phyloP scores from a whole-genome alignment of 305 asterid genomes.

The Solanum hybrid region DNA sequence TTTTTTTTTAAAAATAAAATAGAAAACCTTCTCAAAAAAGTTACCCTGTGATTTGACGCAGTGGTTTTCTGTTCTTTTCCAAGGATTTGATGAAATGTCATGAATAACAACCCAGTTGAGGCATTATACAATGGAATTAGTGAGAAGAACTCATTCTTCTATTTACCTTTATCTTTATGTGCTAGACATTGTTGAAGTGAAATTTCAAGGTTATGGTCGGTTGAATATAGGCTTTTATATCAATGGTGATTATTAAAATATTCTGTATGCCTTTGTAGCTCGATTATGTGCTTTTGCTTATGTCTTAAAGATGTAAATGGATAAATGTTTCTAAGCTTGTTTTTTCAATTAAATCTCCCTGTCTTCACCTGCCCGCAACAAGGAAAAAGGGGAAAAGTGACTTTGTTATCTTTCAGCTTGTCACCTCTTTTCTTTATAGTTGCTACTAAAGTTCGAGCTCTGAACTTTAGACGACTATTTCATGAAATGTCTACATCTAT shows the following conservation, averaged over 20 bases:
- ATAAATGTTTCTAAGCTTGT: neutral
- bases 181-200: neutral
- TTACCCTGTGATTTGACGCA: neutral
- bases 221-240: neutral
- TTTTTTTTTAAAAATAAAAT: too few species aligned
- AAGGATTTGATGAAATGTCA: neutral
- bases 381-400: neutral
- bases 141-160: neutral
- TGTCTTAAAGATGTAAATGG: neutral
- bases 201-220: neutral
- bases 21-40: neutral
- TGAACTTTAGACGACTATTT: neutral
- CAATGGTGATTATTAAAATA: neutral
- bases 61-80: neutral
- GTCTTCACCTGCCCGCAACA: neutral
- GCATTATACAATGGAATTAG: neutral
- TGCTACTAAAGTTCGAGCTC: neutral
- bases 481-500: neutral
- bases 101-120: neutral
- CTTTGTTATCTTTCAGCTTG: conserved; percentile 1
- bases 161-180: neutral
- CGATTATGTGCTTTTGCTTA: neutral
- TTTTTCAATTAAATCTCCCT: neutral
- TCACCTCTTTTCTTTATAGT: neutral
- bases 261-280: neutral